These are phyloP conservation scores for Tieghemiomyces parasiticus DNA, from an alignment of 192 early-diverging fungal genomes.

Conservation along the genomic window DNA sequence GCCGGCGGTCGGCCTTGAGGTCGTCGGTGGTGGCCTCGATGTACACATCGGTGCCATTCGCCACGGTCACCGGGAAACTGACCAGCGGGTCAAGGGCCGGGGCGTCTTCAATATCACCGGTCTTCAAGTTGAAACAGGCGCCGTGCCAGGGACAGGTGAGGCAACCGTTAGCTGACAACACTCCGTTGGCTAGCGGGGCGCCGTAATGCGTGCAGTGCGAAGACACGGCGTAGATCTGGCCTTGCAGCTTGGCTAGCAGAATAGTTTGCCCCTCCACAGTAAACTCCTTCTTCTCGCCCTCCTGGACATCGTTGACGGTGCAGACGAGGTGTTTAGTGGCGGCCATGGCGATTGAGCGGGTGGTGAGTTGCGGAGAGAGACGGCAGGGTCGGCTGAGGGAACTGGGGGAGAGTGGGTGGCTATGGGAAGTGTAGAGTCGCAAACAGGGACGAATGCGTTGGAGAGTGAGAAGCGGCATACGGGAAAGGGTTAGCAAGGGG, in stretches of 20 bases:
- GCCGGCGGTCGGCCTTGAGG: conserved; percentile 13
- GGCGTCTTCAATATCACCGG: conserved; percentile 29
- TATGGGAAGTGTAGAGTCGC: not conserved
- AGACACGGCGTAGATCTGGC: conserved; percentile 4
- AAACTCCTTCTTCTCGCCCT: conserved; percentile 1
- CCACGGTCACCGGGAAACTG: conserved; percentile 19
- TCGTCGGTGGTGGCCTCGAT: conserved; percentile 19
- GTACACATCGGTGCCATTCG: conserved; percentile 22
- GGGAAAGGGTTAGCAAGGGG: no score
- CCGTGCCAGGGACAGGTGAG: conserved; percentile 23
- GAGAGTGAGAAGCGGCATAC: no score
- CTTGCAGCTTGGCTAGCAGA: not conserved
- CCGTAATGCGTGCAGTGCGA: conserved; percentile 7
- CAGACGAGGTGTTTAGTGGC: not conserved
- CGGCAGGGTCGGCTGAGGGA: not conserved
- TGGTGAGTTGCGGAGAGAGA: not conserved
- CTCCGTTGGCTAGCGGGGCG: conserved; percentile 6
- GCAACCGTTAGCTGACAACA: not conserved
- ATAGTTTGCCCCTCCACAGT: not conserved
- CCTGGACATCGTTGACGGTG: not conserved
- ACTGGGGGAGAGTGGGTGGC: not conserved
- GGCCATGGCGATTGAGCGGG: no score
- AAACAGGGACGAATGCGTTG: no score
- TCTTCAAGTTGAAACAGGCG: conserved; percentile 20
- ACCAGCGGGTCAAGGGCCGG: conserved; percentile 23